A percentile compares a stretch with the other conserved stretches of the same genome.
Evolutionary conservation across 1,139 yeast genomes (phyloP).

Genomic region (Entelexis sorbosivorans): DNA sequence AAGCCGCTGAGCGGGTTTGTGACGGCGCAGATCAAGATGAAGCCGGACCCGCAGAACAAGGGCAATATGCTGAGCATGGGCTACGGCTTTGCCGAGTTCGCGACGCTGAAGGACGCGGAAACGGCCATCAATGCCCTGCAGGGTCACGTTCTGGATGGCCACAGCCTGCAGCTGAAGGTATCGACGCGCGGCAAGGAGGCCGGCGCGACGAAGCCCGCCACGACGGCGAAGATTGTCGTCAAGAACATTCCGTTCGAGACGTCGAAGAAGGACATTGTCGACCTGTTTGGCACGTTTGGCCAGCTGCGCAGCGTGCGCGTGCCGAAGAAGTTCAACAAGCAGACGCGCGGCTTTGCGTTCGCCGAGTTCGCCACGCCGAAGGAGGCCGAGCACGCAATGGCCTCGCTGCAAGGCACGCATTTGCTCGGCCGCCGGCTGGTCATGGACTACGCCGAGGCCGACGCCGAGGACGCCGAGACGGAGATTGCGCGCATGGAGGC

Average conservation of each 20-base stretch:
- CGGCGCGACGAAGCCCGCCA: constrained; percentile 29
- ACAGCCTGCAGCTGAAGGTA: constrained; percentile 73
- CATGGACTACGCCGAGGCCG: constrained; percentile 86
- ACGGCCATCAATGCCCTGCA: constrained; percentile 65
- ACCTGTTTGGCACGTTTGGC: constrained; percentile 87
- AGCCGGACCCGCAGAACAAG: constrained; percentile 70
- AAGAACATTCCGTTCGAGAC: constrained; percentile 97
- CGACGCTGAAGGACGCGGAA: constrained; percentile 63
- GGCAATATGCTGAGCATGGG: constrained; percentile 80
- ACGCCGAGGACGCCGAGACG: constrained; percentile 71
- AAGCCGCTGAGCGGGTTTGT: constrained; percentile 66
- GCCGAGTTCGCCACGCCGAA: constrained; percentile 80
- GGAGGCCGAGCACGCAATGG: constrained; percentile 95
- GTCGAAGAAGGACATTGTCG: constrained; percentile 79
- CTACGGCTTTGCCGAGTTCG: constrained; percentile 90
- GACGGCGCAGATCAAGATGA: constrained; percentile 72
- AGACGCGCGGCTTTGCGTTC: constrained; percentile 96
- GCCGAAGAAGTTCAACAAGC: constrained; percentile 88
- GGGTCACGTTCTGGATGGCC: constrained; percentile 77
- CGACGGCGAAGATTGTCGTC: constrained; percentile 65
- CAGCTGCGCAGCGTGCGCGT: constrained; percentile 88
- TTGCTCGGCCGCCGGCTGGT: constrained; percentile 90
- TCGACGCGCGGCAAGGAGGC: constrained; percentile 52
- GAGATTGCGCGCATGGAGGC: constrained; percentile 84
- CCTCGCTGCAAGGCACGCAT: constrained; percentile 89